Base-by-base conservation (phyloP, 2,329 filamentous ascomycete genomes). In the Penicillium crustosum region DNA sequence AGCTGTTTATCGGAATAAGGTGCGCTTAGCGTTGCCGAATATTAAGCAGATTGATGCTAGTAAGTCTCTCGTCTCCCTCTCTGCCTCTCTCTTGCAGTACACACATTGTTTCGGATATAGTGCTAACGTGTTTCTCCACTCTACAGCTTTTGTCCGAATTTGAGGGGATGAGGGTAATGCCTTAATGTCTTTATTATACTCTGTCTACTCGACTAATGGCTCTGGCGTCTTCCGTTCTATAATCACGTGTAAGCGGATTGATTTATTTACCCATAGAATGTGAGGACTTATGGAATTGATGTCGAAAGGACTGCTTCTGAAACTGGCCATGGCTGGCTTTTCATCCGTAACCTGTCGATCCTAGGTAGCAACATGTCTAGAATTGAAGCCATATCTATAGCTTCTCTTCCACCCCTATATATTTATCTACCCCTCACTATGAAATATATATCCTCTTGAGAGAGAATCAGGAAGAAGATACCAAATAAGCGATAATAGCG, bases 31-130 rank as follows among this genome's bases (percentile, higher is more conserved):
- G 35, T 76, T 99, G 75, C 94, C 94, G 57, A 89, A 94, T 74
- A 80, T 99, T 52, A 85, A 85, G 72, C 93, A 99, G 80, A 97
- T 99, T 73, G 94, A 99, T 84, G 94, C 94, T 58, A 95, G 93
- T 97, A 82, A 86, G 92, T 90, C 15, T 45, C 49, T 27, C 13
- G 6, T 2, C 10, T 21, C 10, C 35, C 25, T 17, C 8, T 49
- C 21, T n/a, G 17, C 61, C 50, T 62, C 17, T 17, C 29, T 44
- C 43, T 7, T 21, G 31, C 4, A 8, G 19, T 13, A n/a, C n/a
- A 13, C 5, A n/a, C 9, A 35, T 45, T 17, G 7, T 7, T 47
- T 49, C 13, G 52, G 41, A 47, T 15, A 27, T 33, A 9, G 25
- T 39, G 23, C 56, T 67, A 62, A 65, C 23, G 4, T 6, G 25